Conservation (phyloP, 192 early-diverging fungal species). For the Coemansia sp. region DNA sequence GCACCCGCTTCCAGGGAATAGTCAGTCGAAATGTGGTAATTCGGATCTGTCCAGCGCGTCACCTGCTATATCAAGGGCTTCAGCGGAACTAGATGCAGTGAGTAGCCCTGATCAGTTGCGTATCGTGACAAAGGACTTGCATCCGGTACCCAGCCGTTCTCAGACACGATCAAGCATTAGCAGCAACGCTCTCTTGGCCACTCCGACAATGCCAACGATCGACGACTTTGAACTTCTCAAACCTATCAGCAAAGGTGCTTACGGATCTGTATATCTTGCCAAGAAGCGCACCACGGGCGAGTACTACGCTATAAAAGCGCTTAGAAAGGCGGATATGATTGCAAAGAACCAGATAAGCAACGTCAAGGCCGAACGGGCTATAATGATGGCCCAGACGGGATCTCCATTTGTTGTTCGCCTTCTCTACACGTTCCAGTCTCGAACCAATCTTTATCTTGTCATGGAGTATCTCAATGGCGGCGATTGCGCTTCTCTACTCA, state of each 20-base stretch:
- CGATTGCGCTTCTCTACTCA: constrained; percentile 75
- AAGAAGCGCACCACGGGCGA: constrained; percentile 80
- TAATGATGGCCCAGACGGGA: constrained; percentile 80
- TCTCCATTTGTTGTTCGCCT: constrained; percentile 88
- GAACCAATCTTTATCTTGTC: constrained; percentile 81
- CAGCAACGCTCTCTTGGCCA: constrained; percentile 30
- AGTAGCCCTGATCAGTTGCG: constrained; percentile 9
- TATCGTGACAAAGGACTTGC: constrained; percentile 17
- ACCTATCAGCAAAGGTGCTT: constrained; percentile 87
- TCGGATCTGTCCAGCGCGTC: background rate
- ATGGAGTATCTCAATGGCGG: constrained; percentile 92
- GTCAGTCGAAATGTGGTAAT: background rate
- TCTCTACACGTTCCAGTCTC: constrained; percentile 83
- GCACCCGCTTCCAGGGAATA: background rate
- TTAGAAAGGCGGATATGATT: constrained; percentile 90
- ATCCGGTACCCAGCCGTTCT: background rate
- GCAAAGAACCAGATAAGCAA: constrained; percentile 71
- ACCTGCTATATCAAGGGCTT: background rate
- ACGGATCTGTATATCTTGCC: constrained; percentile 85
- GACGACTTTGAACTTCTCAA: constrained; percentile 88
- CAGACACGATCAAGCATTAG: constrained; percentile 11
- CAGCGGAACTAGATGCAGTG: background rate
- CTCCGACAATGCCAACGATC: constrained; percentile 73
- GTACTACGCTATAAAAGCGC: constrained; percentile 85
- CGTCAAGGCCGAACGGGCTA: constrained; percentile 46